phyloP scores from a whole-genome alignment of 73 alveolate species.

The Paramecium primaurelia region DNA sequence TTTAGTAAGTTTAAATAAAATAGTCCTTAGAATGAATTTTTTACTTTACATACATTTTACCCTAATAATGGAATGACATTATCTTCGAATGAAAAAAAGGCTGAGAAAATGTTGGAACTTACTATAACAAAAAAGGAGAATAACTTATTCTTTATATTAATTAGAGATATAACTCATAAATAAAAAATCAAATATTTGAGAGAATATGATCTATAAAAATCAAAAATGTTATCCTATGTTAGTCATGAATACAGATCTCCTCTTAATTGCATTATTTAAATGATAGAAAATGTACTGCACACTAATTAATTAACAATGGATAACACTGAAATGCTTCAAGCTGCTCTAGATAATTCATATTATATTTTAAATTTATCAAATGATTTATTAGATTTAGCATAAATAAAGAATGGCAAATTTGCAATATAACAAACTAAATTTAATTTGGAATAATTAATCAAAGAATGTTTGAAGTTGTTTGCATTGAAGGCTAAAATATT shows the following conservation, averaged over 20 bases:
- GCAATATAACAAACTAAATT: neutral
- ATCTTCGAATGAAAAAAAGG: neutral
- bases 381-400: slow-evolving; percentile 56
- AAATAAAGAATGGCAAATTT: slow-evolving; percentile 51
- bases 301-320: neutral
- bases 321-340: neutral
- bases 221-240: slow-evolving; percentile 57
- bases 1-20: neutral
- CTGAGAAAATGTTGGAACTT: neutral
- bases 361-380: slow-evolving; percentile 55
- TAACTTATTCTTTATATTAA: neutral
- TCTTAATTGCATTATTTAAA: slow-evolving; percentile 43
- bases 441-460: slow-evolving; percentile 8
- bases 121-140: neutral
- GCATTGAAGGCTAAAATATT: slow-evolving; percentile 20
- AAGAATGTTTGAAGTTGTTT: slow-evolving; percentile 49
- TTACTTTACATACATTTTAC: neutral
- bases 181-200: slow-evolving; percentile 48
- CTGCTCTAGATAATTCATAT: slow-evolving; percentile 48
- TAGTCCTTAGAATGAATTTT: neutral
- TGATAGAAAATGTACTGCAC: slow-evolving; percentile 33
- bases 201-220: slow-evolving; percentile 42
- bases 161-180: slow-evolving; percentile 52
- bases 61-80: neutral
- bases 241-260: slow-evolving; percentile 60